Evolutionary conservation across 352 stramenopile genomes (phyloP).

Genomic region (Globisporangium splendens): DNA sequence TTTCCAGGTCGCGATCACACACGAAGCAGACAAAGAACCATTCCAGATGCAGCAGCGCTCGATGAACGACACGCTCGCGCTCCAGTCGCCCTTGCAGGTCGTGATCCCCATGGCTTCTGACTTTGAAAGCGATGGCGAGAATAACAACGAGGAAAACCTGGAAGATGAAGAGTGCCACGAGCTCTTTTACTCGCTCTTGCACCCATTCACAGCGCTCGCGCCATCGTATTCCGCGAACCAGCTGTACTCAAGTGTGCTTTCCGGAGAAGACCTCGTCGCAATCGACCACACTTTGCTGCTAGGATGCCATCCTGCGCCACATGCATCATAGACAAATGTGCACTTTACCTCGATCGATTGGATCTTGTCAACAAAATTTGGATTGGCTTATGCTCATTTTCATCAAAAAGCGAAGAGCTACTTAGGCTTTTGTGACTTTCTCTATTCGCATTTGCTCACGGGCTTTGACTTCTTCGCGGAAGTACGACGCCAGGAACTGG

Average conservation of each 20-base stretch:
- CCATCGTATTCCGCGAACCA: conserved; percentile 40
- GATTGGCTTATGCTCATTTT: too few species aligned
- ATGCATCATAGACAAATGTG: too few species aligned
- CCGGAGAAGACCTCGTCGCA: conserved; percentile 28
- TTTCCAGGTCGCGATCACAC: conserved; percentile 39
- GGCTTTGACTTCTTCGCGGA: conserved; percentile 63
- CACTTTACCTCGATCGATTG: too few species aligned
- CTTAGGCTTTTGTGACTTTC: conserved; percentile 28
- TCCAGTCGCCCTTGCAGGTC: conserved; percentile 38
- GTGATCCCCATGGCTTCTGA: conserved; percentile 29
- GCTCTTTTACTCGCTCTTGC: conserved; percentile 38
- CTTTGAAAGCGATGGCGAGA: conserved; percentile 13
- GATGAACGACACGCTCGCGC: conserved; percentile 18
- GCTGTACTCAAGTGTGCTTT: conserved; percentile 44
- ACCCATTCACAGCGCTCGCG: conserved; percentile 38
- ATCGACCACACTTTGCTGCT: conserved; percentile 38
- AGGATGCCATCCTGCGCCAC: too few species aligned
- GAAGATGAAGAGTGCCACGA: conserved; percentile 21
- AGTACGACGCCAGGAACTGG: conserved; percentile 80
- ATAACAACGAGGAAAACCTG: conserved; percentile 3
- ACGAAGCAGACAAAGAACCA: conserved; percentile 33
- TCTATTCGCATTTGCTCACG: conserved; percentile 61
- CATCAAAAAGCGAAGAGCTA: too few species aligned
- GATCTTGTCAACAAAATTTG: too few species aligned
- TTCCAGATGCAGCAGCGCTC: conserved; percentile 29